Percentiles rank a stretch among this genome's conserved stretches.
phyloP scores from a whole-genome alignment of 805 yeast species.

The Kregervanrija fluxuum region DNA sequence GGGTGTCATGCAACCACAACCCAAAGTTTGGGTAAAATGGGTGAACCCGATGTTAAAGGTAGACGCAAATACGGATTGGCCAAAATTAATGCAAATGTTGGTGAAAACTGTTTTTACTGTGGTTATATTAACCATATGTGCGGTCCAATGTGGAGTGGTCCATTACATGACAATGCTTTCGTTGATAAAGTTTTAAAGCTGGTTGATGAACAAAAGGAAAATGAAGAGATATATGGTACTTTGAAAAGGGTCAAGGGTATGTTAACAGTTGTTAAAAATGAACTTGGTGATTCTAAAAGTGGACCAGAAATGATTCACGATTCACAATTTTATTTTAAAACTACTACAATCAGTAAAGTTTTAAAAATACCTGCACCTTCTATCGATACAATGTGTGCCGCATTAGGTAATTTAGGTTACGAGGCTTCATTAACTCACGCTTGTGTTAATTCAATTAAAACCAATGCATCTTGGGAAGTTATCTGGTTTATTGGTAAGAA shows the following conservation, averaged over 20 bases:
- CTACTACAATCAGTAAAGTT: slow-evolving; percentile 67
- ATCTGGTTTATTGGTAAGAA: slow-evolving; percentile 67
- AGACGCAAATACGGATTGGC: slow-evolving; percentile 49
- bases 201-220: slow-evolving; percentile 25
- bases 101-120: slow-evolving; percentile 63
- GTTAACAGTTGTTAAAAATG: slow-evolving; percentile 77
- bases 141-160: slow-evolving; percentile 96
- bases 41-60: slow-evolving; percentile 26
- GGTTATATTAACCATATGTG: slow-evolving; percentile 65
- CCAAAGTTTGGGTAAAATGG: slow-evolving; percentile 69
- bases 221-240: slow-evolving; percentile 54
- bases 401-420: slow-evolving; percentile 78
- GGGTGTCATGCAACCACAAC: slow-evolving; percentile 72
- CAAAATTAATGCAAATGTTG: slow-evolving; percentile 50
- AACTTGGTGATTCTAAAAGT: slow-evolving; percentile 32
- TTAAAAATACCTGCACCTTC: slow-evolving; percentile 83
- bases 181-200: slow-evolving; percentile 53
- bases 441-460: slow-evolving; percentile 75
- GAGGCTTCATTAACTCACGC: slow-evolving; percentile 86
- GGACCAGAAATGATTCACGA: slow-evolving; percentile 18
- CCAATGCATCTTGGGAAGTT: slow-evolving; percentile 79
- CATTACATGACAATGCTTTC: slow-evolving; percentile 64
- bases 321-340: slow-evolving; percentile 75
- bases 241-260: slow-evolving; percentile 83
- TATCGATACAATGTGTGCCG: slow-evolving; percentile 61